Evolutionary conservation across 1,284 basidiomycete species (phyloP).

Genomic region (Moesziomyces sp.): DNA sequence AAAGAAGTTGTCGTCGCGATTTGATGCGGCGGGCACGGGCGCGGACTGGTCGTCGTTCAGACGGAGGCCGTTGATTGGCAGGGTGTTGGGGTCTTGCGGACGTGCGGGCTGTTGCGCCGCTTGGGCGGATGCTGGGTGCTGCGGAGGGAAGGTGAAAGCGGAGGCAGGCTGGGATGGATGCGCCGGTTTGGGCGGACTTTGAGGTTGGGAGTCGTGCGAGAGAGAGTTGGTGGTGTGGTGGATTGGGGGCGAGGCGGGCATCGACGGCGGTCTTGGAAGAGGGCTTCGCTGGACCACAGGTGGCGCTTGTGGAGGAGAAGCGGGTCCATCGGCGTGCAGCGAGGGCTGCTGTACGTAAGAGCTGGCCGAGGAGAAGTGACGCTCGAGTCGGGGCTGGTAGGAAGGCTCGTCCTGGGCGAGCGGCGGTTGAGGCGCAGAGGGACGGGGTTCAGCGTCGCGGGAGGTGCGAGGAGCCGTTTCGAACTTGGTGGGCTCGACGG

Average conservation of each 20-base stretch:
- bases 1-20: conserved; percentile 50
- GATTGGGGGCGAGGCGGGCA: conserved; percentile 14
- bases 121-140: neutral
- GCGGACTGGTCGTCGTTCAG: conserved; percentile 21
- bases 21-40: neutral
- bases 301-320: conserved; percentile 23
- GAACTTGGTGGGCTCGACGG: neutral
- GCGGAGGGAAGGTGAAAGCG: conserved; percentile 13
- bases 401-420: conserved; percentile 1
- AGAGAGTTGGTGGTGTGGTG: conserved; percentile 3
- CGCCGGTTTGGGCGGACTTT: conserved; percentile 4
- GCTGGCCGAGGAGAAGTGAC: conserved; percentile 46
- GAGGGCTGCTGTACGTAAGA: conserved; percentile 37
- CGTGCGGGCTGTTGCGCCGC: conserved; percentile 4
- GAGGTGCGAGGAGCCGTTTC: conserved; percentile 3
- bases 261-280: conserved; percentile 26
- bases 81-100: conserved; percentile 14
- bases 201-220: conserved; percentile 8
- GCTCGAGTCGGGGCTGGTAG: conserved; percentile 29
- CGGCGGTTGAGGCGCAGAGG: neutral
- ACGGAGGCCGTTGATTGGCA: conserved; percentile 17
- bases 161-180: conserved; percentile 7
- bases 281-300: conserved; percentile 17
- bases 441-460: neutral
- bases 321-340: conserved; percentile 10